A percentile compares a stretch with the other conserved stretches of the same genome.
These are phyloP conservation scores for Mucor lusitanicus DNA, from an alignment of 371 early-diverging fungal species.

Conservation along the genomic window DNA sequence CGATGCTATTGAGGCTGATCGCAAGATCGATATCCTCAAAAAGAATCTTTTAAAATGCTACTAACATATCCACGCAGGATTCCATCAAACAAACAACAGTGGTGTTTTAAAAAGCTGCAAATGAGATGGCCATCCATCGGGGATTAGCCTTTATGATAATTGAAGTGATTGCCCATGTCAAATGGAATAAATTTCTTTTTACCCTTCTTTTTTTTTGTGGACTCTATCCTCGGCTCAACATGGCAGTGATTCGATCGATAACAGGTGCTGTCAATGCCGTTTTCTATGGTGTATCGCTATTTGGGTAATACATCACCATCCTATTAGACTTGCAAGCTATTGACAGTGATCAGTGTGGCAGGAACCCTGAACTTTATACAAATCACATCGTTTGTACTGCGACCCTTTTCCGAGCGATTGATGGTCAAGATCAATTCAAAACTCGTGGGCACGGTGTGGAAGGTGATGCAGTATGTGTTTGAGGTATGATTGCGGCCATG, in stretches of 20 bases:
- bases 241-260: conserved; percentile 24
- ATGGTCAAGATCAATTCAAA: conserved; percentile 62
- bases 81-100: neutral
- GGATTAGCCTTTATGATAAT: neutral
- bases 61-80: neutral
- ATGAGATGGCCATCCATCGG: neutral
- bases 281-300: conserved; percentile 39
- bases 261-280: conserved; percentile 36
- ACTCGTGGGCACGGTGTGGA: conserved; percentile 64
- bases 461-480: conserved; percentile 64
- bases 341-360: conserved; percentile 30
- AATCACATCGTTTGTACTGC: conserved; percentile 53
- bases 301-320: conserved; percentile 32
- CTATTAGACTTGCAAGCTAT: neutral
- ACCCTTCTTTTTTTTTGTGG: neutral
- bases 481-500: conserved; percentile 28
- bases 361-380: conserved; percentile 59
- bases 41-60: neutral
- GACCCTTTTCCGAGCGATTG: conserved; percentile 56
- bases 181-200: neutral
- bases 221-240: neutral
- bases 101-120: neutral
- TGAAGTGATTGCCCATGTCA: neutral
- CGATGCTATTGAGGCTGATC: too few species aligned
- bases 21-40: neutral